Base-by-base conservation (phyloP, 768 basidiomycete species). In the Suillus lakei region DNA sequence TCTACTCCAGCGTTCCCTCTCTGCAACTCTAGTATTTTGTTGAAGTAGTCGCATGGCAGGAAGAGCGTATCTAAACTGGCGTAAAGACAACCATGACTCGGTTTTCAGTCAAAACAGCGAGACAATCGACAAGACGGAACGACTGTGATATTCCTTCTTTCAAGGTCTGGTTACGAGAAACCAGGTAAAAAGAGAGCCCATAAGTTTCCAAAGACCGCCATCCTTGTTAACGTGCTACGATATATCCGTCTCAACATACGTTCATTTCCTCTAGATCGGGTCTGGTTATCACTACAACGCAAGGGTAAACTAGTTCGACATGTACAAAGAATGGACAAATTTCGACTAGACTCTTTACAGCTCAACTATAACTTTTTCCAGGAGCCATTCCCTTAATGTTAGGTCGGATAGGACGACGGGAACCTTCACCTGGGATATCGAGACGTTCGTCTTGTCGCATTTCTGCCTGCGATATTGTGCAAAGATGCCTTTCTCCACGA, bases 311-410 rank as follows among this genome's bases (percentile, higher is more conserved):
- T n/a, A n/a, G n/a, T n/a, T n/a, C n/a, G n/a, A n/a, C n/a, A n/a
- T n/a, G n/a, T n/a, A n/a, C n/a, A n/a, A n/a, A n/a, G 23, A 15
- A 50, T 50, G 23, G 15, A 26, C 13, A 26, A 26, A 12, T 26
- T 2, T 10, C 9, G 21, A 66, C 48, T n/a, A 23, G 26, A 44
- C n/a, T 38, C 10, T 23, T 62, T 48, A 62, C 16, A 62, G 16
- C 54, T 74, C 73, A 50, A 23, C 59, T 10, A 66, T 12, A 4
- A 71, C 72, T 56, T 60, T 67, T 26, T 70, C 56, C 56, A 41
- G 39, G 7, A 75, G 28, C 73, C 73, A 74, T n/a, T 66, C 67
- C n/a, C 53, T 55, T 7, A 5, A 39, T 2, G 15, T 36, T 7
- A 23, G 21, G 41, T 73, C 34, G 16, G 56, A 18, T 4, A 69